Base-by-base conservation (phyloP, 108 stramenopile genomes). In the Conticribra guillardii region DNA sequence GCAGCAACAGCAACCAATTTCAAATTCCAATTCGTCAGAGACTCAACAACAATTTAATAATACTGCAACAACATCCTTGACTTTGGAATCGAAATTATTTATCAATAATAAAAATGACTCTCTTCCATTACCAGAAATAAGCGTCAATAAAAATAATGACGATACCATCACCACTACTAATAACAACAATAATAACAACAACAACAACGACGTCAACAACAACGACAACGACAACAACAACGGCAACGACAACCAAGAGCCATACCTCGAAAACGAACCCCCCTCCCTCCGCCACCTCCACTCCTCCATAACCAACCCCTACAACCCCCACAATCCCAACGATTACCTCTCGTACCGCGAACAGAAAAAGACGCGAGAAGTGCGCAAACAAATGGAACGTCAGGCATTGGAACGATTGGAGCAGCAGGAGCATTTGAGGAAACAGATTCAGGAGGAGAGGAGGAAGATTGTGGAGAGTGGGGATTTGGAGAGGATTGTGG, bases 311-410 rank as follows among this genome's bases (percentile, higher is more conserved):
- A 66, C 44, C 14, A 83, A 87, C 66, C 77, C 70, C 2, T 94
- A 90, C 66, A 82, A 94, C 74, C 93, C 93, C 4, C 75, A 77
- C 44, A 67, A 89, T 23, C 93, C 93, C 5, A 94, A 94, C 66
- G 93, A 94, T 73, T 81, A 91, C 63, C 75, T 94, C 54, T 83
- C 90, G 60, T 80, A 91, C 57, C 84, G 85, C 66, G 87, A 94
- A 64, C 82, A 80, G 9, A 79, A 85, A 54, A 73, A 69, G 23
- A 68, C 76, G 3, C 72, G 67, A 16, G 60, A 60, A 24, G 73
- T 87, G 22, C 86, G 79, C 2, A 51, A 68, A 48, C 52, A 71
- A 16, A 44, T 90, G 61, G 73, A 77, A 18, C 78, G 82, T 55
- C 30, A 64, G 45, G 84, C 84, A 26, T 21, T 55, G 31, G 68